Base-by-base conservation (phyloP, 2,329 filamentous ascomycete species). In the Tolypocladium tropicale region DNA sequence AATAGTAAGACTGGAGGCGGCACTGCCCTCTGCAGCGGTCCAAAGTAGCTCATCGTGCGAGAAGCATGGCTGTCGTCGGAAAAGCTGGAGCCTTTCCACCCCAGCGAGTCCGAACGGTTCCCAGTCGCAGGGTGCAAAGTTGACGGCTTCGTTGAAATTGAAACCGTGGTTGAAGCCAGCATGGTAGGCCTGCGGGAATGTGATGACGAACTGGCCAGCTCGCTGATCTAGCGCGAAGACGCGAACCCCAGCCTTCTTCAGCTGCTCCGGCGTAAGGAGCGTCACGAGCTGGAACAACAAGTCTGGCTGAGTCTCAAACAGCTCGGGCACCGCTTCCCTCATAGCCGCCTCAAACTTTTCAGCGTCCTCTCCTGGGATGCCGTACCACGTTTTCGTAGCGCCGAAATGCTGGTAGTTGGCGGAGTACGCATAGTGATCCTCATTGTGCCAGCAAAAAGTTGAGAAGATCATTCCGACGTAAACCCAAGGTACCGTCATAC, bases 401-500 rank as follows among this genome's bases (percentile, higher is more conserved):
- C 94, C 94, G 65, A 99, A 95, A 65, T 99, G 94, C 69, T 99
- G 94, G 65, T 97, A 99, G 63, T 99, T 99, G 54, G 94, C 89
- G 0, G 94, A 99, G 68, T 97, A 99, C 2, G 94, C 88, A 68
- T 96, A 96, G 67, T 99, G 94, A 66, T 99, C 94, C 67, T 99
- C 94, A 61, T 96, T 96, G 70, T 99, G 94, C 94, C 94, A 99
- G 72, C 94, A 99, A 67, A 99, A 99, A 0, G 94, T 97, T 0
- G 94, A 99, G 69, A 99, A 99, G 41, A 95, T 95, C 94, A 99
- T 99, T 59, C 94, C 94, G 4, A 99, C 94, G 67, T 99, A 99
- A 4, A 99, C 84, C 94, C 94, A 99, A 0, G 94, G 94, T 9
- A 99, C 93, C 0, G 94, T 99, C 94, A 99, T 99, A 39, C 94